Conservation (phyloP, 768 basidiomycete genomes). For the Amanita rimosa region DNA sequence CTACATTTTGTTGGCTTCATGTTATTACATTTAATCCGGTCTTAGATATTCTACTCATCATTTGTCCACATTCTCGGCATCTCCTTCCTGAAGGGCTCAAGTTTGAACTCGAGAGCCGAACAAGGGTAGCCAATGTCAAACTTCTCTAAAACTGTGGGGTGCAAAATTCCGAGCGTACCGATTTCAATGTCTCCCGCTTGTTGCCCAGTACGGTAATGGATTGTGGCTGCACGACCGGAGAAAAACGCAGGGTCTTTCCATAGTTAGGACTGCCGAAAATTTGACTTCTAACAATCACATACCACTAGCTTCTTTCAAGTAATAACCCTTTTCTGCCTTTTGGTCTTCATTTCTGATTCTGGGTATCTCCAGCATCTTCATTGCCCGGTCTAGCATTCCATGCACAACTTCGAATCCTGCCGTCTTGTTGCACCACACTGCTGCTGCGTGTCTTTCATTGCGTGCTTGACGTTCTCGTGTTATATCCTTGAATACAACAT, state of each 20-base stretch:
- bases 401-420: slow-evolving; percentile 97
- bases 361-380: slow-evolving; percentile 93
- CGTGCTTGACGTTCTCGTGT: slow-evolving; percentile 71
- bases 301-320: slow-evolving; percentile 83
- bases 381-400: slow-evolving; percentile 86
- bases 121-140: slow-evolving; percentile 95
- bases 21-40: neutral
- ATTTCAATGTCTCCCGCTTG: slow-evolving; percentile 55
- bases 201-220: slow-evolving; percentile 67
- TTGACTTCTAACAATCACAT: slow-evolving; percentile 16
- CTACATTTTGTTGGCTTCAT: neutral
- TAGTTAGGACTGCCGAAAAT: neutral
- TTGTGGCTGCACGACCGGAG: slow-evolving; percentile 87
- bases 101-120: slow-evolving; percentile 86
- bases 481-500: slow-evolving; percentile 84
- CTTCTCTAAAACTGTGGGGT: slow-evolving; percentile 83
- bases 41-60: slow-evolving; percentile 24
- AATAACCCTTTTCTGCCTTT: slow-evolving; percentile 69
- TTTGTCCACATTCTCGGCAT: slow-evolving; percentile 47
- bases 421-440: slow-evolving; percentile 92
- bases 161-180: slow-evolving; percentile 87
- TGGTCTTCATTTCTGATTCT: slow-evolving; percentile 50
- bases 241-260: slow-evolving; percentile 82
- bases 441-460: slow-evolving; percentile 82
- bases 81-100: slow-evolving; percentile 88